phyloP scores from a whole-genome alignment of 1,139 yeast species.

The Hemisphaericaspora subhashii region DNA sequence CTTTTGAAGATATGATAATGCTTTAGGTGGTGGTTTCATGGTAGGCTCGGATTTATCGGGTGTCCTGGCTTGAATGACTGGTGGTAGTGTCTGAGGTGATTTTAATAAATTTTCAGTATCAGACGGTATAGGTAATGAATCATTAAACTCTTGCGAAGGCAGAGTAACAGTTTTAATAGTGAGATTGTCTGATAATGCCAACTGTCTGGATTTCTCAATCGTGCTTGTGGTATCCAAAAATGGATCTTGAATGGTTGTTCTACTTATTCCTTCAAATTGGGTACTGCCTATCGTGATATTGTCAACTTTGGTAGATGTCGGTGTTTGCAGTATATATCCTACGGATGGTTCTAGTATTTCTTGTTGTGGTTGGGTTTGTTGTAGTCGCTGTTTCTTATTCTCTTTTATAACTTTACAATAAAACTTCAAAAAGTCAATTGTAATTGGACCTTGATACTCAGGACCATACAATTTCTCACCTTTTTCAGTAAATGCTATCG shows the following conservation, averaged over 20 bases:
- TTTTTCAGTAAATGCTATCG: slow-evolving; percentile 24
- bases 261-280: slow-evolving; percentile 2
- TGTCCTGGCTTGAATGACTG: too few relatives aligned
- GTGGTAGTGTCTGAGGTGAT: slow-evolving; percentile 2
- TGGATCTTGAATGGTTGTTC: slow-evolving; percentile 1
- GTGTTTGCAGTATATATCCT: too few relatives aligned
- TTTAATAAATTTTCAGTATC: slow-evolving; percentile 5
- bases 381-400: slow-evolving; percentile 16
- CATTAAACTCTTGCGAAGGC: slow-evolving; percentile 6
- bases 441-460: slow-evolving; percentile 39
- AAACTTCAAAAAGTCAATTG: slow-evolving; percentile 37
- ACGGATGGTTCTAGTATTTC: neutral
- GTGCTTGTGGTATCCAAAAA: neutral
- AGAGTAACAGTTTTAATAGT: neutral
- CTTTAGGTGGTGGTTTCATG: slow-evolving; percentile 6
- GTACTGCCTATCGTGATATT: too few relatives aligned
- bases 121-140: slow-evolving; percentile 10
- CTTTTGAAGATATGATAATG: slow-evolving; percentile 31
- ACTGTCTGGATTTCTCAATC: neutral
- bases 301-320: too few relatives aligned
- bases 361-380: slow-evolving; percentile 17
- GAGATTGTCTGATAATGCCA: neutral
- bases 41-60: neutral
- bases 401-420: slow-evolving; percentile 31
- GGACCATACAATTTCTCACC: slow-evolving; percentile 30